A percentile compares a stretch with the other conserved stretches of the same genome.
These are phyloP conservation scores for Lotmaria passim DNA, from an alignment of 208 protist genomes.

Conservation along the genomic window DNA sequence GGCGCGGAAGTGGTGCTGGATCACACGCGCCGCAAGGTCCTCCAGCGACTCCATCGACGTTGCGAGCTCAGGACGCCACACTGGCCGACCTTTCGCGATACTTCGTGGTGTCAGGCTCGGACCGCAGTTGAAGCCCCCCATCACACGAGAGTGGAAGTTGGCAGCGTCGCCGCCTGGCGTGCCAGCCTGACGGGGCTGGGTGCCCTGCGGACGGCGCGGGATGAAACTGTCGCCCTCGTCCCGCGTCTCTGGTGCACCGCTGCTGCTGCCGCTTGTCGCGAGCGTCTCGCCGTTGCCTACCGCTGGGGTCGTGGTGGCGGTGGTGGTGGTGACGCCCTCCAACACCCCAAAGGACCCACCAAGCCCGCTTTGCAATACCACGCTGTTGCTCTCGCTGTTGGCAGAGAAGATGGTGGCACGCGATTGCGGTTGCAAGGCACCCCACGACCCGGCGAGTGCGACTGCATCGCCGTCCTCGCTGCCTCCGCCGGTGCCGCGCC, in stretches of 20 bases:
- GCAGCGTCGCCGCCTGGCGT: neutral
- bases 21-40: constrained; percentile 65
- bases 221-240: neutral
- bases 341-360: neutral
- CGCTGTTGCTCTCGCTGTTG: constrained; percentile 18
- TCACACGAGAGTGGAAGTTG: constrained; percentile 4
- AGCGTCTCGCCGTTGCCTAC: neutral
- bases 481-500: neutral
- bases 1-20: constrained; percentile 64
- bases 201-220: neutral
- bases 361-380: neutral
- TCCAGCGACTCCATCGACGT: constrained; percentile 22
- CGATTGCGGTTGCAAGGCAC: neutral
- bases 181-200: neutral
- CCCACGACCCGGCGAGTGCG: neutral
- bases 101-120: neutral
- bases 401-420: constrained; percentile 3
- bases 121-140: neutral
- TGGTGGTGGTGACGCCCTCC: neutral
- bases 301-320: too few relatives aligned
- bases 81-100: constrained; percentile 1
- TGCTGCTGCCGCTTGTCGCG: neutral
- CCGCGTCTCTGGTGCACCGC: neutral
- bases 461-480: neutral
- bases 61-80: constrained; percentile 27